Percentiles rank a stretch among this genome's conserved stretches.
These are phyloP conservation scores for Microbotryum silenes-acaulis DNA, from an alignment of 1,284 basidiomycete species.

Conservation along the genomic window DNA sequence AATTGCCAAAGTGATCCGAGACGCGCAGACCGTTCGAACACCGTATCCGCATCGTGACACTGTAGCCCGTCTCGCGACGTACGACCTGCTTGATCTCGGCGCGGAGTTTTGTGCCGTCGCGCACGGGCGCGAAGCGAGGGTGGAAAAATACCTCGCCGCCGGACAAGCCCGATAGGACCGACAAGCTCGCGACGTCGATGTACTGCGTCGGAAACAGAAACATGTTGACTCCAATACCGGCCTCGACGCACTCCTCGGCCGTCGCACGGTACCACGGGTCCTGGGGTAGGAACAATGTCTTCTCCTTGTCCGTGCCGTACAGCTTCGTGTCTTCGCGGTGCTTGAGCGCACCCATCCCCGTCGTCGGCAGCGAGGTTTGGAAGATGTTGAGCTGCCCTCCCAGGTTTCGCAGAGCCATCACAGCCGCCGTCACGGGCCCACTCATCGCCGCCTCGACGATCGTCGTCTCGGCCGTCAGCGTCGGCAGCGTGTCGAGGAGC, in stretches of 20 bases:
- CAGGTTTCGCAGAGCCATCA: constrained; percentile 62
- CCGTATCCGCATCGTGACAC: constrained; percentile 72
- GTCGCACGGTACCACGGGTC: constrained; percentile 70
- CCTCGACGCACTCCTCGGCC: constrained; percentile 78
- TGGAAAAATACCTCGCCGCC: constrained; percentile 94
- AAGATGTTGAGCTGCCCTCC: constrained; percentile 86
- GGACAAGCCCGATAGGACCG: constrained; percentile 60
- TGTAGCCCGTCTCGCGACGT: constrained; percentile 67
- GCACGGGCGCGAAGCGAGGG: constrained; percentile 69
- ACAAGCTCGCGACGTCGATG: constrained; percentile 82
- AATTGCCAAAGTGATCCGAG: constrained; percentile 68
- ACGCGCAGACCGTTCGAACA: constrained; percentile 77
- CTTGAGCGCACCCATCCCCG: constrained; percentile 65
- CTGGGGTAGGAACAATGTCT: constrained; percentile 65
- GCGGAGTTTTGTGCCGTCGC: constrained; percentile 60
- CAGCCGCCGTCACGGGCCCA: constrained; percentile 63
- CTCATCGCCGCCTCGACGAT: constrained; percentile 62
- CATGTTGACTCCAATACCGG: constrained; percentile 82
- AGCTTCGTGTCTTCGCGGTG: constrained; percentile 58
- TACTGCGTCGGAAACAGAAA: constrained; percentile 77
- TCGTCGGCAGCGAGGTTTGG: constrained; percentile 64
- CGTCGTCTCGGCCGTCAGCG: constrained; percentile 53
- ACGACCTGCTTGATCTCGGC: constrained; percentile 68
- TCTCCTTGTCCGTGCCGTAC: constrained; percentile 88
- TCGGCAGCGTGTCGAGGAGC: constrained; percentile 56